A percentile compares a stretch with the other conserved stretches of the same genome.
Conservation (phyloP, 805 yeast genomes). For the Candida verbasci region DNA sequence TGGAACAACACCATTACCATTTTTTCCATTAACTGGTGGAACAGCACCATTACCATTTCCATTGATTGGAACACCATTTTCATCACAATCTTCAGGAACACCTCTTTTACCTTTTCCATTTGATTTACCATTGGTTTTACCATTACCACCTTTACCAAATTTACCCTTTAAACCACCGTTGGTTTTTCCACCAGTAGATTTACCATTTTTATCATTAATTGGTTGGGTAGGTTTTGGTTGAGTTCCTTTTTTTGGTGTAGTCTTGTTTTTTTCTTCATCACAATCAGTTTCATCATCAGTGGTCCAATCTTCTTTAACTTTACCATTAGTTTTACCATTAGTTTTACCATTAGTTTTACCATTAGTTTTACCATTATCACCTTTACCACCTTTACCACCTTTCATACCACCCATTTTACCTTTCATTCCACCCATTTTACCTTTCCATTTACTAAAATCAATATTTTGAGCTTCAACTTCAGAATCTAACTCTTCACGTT, state of each 20-base stretch:
- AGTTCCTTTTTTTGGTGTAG: neutral
- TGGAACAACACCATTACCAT: neutral
- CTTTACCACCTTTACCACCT: neutral
- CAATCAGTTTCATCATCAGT: conserved; percentile 1
- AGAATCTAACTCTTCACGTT: conserved; percentile 3
- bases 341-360: neutral
- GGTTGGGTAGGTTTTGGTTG: neutral
- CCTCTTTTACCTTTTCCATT: neutral
- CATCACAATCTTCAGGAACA: neutral
- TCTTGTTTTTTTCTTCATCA: neutral
- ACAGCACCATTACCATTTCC: neutral
- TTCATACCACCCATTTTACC: neutral
- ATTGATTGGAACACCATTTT: neutral
- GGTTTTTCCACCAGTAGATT: neutral
- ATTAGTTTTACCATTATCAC: neutral
- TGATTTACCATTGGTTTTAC: neutral
- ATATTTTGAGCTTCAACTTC: conserved; percentile 3
- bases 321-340: neutral
- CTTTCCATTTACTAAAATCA: conserved; percentile 1
- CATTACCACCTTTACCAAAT: neutral
- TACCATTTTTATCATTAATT: neutral
- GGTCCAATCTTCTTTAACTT: neutral
- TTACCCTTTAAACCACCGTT: neutral
- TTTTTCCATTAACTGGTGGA: neutral
- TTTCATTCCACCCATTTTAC: conserved; percentile 5